Conservation (phyloP, 495 filamentous ascomycete genomes). For the Aspergillus campestris region DNA sequence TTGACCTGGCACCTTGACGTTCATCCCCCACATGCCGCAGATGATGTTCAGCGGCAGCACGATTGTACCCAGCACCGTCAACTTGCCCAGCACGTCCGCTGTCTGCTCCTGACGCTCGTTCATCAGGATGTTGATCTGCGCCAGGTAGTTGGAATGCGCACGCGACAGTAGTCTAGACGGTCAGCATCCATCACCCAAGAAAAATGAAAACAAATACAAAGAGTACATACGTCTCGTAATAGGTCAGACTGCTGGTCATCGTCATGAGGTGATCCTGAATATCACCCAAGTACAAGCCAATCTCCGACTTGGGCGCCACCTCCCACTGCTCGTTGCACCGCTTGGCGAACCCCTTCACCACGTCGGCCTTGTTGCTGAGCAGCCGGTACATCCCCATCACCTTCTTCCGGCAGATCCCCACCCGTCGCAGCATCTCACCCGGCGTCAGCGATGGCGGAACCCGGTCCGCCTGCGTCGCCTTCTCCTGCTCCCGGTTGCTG, state of each 20-base stretch:
- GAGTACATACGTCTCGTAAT: slow-evolving; percentile 81
- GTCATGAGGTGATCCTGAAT: slow-evolving; percentile 99
- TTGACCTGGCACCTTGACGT: slow-evolving; percentile 90
- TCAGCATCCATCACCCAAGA: not conserved
- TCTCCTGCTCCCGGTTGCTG: slow-evolving; percentile 19
- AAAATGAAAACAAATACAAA: not conserved
- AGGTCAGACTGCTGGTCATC: slow-evolving; percentile 89
- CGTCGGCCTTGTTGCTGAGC: slow-evolving; percentile 93
- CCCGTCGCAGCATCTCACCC: slow-evolving; percentile 77
- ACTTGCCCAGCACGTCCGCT: slow-evolving; percentile 83
- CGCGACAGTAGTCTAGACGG: slow-evolving; percentile 69
- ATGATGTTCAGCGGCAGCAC: slow-evolving; percentile 98
- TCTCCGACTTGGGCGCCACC: slow-evolving; percentile 87
- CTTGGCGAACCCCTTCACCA: slow-evolving; percentile 99
- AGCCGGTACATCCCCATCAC: slow-evolving; percentile 92
- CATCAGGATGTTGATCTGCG: slow-evolving; percentile 90
- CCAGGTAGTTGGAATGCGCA: slow-evolving; percentile 93
- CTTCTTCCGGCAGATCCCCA: slow-evolving; percentile 91
- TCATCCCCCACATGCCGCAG: slow-evolving; percentile 98
- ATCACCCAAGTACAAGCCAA: slow-evolving; percentile 91
- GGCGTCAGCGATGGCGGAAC: slow-evolving; percentile 44
- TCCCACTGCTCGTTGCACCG: slow-evolving; percentile 98
- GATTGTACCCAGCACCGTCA: slow-evolving; percentile 94
- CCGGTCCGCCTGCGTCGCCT: slow-evolving; percentile 25
- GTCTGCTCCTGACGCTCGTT: slow-evolving; percentile 97